Conservation (phyloP, 2,329 filamentous ascomycete genomes). For the Ilyonectria sp. region DNA sequence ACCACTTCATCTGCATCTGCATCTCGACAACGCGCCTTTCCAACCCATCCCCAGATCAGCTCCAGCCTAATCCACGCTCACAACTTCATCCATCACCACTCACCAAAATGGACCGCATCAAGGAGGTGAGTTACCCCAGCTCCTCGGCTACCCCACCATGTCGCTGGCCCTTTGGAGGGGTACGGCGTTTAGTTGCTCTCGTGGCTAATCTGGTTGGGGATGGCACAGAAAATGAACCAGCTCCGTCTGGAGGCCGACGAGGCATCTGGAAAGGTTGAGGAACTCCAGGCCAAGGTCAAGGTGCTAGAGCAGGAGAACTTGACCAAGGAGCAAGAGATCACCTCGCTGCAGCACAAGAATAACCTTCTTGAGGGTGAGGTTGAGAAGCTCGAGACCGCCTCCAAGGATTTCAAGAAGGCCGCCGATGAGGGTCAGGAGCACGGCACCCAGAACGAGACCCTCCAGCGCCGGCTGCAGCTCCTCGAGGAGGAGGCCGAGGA, state of each 20-base stretch:
- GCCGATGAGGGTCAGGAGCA: slow-evolving; percentile 87
- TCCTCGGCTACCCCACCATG: slow-evolving; percentile 51
- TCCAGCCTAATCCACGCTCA: slow-evolving; percentile 30
- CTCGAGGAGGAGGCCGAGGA: slow-evolving; percentile 98
- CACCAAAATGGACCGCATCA: slow-evolving; percentile 86
- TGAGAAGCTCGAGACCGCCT: slow-evolving; percentile 88
- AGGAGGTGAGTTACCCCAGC: slow-evolving; percentile 77
- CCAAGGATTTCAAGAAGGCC: slow-evolving; percentile 90
- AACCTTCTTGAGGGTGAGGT: slow-evolving; percentile 89
- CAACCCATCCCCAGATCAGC: slow-evolving; percentile 48
- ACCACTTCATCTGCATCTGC: slow-evolving; percentile 51
- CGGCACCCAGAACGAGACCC: slow-evolving; percentile 90
- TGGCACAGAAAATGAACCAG: slow-evolving; percentile 87
- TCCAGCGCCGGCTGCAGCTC: slow-evolving; percentile 93
- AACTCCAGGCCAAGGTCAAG: slow-evolving; percentile 91
- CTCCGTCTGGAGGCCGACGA: slow-evolving; percentile 96
- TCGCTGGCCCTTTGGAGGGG: slow-evolving; percentile 50
- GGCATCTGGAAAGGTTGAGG: slow-evolving; percentile 84
- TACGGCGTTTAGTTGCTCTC: slow-evolving; percentile 32
- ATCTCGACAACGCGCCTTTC: slow-evolving; percentile 51
- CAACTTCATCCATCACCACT: slow-evolving; percentile 27
- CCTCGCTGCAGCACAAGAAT: slow-evolving; percentile 96
- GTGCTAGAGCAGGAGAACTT: slow-evolving; percentile 93
- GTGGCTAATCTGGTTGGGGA: slow-evolving; percentile 45
- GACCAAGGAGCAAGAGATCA: slow-evolving; percentile 98